A percentile compares a stretch with the other conserved stretches of the same genome.
These are phyloP conservation scores for Cladobotryum mycophilum DNA, from an alignment of 2,329 filamentous ascomycete genomes.

Conservation along the genomic window DNA sequence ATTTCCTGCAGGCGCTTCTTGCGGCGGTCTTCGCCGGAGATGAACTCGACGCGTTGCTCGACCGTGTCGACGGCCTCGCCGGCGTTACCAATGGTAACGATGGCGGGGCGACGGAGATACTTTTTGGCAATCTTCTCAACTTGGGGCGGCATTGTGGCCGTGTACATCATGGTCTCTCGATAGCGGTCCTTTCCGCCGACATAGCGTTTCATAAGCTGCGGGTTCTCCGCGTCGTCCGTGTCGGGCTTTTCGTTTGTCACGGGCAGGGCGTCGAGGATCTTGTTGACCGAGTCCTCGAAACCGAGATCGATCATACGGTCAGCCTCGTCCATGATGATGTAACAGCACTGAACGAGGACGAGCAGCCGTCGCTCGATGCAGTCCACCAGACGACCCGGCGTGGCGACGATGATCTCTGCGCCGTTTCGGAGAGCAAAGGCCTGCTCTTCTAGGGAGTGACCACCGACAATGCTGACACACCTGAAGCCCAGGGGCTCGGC, in stretches of 20 bases:
- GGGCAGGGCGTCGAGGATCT: slow-evolving; percentile 90
- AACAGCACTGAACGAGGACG: slow-evolving; percentile 93
- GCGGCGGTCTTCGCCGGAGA: slow-evolving; percentile 85
- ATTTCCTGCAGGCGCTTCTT: slow-evolving; percentile 96
- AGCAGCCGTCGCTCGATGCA: slow-evolving; percentile 90
- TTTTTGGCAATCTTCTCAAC: slow-evolving; percentile 97
- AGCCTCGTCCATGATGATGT: slow-evolving; percentile 98
- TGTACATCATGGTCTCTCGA: slow-evolving; percentile 99
- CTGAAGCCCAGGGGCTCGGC: slow-evolving; percentile 85
- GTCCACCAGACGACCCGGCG: slow-evolving; percentile 91
- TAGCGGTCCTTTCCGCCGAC: slow-evolving; percentile 73
- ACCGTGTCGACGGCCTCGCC: slow-evolving; percentile 97
- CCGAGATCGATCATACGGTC: slow-evolving; percentile 98
- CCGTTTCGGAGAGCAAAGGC: slow-evolving; percentile 84
- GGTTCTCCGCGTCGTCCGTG: slow-evolving; percentile 82
- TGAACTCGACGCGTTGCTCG: slow-evolving; percentile 91
- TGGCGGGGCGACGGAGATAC: slow-evolving; percentile 87
- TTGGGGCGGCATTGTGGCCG: slow-evolving; percentile 88
- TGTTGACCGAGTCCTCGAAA: slow-evolving; percentile 96
- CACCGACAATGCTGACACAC: slow-evolving; percentile 96
- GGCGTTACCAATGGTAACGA: slow-evolving; percentile 87
- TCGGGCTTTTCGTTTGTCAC: slow-evolving; percentile 94
- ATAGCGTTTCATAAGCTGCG: slow-evolving; percentile 74
- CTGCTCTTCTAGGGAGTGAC: slow-evolving; percentile 91
- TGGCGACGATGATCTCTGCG: slow-evolving; percentile 97